Conservation (phyloP, 139 green algal species). For the Eudorina sp. region DNA sequence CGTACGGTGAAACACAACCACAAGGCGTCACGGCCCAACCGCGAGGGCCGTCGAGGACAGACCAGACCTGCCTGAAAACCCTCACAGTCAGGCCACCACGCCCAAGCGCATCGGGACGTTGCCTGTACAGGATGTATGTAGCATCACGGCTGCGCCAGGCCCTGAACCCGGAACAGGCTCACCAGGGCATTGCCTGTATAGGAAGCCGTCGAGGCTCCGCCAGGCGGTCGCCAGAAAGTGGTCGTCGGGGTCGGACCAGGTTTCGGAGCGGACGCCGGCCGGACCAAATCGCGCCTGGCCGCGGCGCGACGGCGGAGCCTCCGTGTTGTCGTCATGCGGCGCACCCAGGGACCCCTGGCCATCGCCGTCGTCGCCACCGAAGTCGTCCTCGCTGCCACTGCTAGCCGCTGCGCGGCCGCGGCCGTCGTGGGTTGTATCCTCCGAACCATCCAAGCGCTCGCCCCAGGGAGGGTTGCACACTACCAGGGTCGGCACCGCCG, state of each 20-base stretch:
- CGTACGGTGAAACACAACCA: no score
- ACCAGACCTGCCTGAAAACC: no score
- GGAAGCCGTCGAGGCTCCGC: constrained; percentile 72
- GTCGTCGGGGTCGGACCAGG: constrained; percentile 18
- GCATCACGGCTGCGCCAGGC: no score
- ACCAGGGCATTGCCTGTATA: constrained; percentile 67
- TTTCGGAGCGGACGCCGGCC: constrained; percentile 1
- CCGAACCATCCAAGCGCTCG: constrained; percentile 58
- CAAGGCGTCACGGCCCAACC: no score
- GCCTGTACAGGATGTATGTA: no score
- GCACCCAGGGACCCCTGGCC: neutral
- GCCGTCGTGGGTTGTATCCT: neutral
- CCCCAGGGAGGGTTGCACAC: constrained; percentile 95
- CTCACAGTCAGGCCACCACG: no score
- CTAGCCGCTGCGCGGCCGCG: no score
- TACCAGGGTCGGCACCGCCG: constrained; percentile 71
- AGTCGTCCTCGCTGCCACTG: neutral
- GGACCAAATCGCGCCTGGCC: no score
- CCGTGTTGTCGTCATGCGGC: neutral
- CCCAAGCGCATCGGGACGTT: no score
- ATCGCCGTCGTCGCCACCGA: neutral
- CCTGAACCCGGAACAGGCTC: no score
- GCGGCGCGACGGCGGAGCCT: no score
- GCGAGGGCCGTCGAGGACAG: no score
- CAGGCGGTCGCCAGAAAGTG: constrained; percentile 62